Conservation (phyloP, 1,284 basidiomycete species). For the Heterobasidion occidentale region DNA sequence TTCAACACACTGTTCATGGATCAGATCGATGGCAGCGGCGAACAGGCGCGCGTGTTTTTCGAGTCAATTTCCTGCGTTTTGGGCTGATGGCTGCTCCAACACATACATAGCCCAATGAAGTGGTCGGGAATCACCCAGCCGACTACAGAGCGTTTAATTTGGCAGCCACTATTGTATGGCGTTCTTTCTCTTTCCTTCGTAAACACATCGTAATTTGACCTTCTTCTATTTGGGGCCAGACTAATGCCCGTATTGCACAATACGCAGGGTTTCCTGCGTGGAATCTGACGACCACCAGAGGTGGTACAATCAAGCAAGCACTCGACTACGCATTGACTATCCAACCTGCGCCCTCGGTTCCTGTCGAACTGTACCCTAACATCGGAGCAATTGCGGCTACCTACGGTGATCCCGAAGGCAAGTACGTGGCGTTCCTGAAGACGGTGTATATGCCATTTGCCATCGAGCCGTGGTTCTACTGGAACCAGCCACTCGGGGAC, state of each 20-base stretch:
- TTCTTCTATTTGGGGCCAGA: conserved; percentile 2
- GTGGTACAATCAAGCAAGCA: conserved; percentile 38
- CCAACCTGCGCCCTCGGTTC: too few relatives aligned
- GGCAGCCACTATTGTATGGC: conserved; percentile 40
- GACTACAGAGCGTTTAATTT: conserved; percentile 35
- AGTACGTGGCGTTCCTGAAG: conserved; percentile 3
- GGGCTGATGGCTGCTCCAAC: too few relatives aligned
- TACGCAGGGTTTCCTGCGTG: conserved; percentile 31
- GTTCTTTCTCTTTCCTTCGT: too few relatives aligned
- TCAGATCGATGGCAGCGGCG: background rate
- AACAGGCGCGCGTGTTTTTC: background rate
- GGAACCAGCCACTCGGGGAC: too few relatives aligned
- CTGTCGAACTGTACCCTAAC: too few relatives aligned
- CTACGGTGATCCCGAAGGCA: conserved; percentile 33
- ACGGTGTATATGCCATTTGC: too few relatives aligned
- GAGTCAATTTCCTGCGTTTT: too few relatives aligned
- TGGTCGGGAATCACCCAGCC: background rate
- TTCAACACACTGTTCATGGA: conserved; percentile 37
- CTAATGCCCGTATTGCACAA: conserved; percentile 40
- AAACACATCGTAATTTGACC: background rate
- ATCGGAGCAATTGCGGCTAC: too few relatives aligned
- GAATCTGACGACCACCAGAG: conserved; percentile 31
- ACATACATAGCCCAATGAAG: too few relatives aligned
- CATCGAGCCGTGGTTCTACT: too few relatives aligned
- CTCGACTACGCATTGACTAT: conserved; percentile 28